Evolutionary conservation across 2,329 filamentous ascomycete genomes (phyloP), one percentile per base, ranked within the genome.

Genomic region (Monosporascus sp.): DNA sequence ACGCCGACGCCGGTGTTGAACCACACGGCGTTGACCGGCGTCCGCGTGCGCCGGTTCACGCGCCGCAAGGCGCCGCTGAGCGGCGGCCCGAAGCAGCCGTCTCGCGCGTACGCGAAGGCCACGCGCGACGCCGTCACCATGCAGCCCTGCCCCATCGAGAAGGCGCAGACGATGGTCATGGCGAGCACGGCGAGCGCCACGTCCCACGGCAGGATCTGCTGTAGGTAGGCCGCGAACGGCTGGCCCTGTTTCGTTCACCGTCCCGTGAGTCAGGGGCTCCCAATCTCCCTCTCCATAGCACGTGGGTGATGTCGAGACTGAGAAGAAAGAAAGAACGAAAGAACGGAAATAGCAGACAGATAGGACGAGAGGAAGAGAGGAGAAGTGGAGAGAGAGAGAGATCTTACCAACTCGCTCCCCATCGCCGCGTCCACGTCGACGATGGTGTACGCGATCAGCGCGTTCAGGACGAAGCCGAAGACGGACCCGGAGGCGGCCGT

Each of bases 371-470:
- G 17, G 20, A 8, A 9, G 17, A 16, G 37, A 11, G 24, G n/a
- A 36, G 19, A 8, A 20, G 9, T n/a, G 8, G 14, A 7, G n/a
- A 20, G 9, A 20, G n/a, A 9, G 19, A 26, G 16, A 7, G 27
- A 34, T 34, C 57, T 55, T 56, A 64, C 85, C 4, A 88, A 73
- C 11, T 84, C 78, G 2, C 82, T 85, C 17, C 77, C 69, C 16
- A 90, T 72, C 1, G 83, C 81, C 2, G 66, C 76, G 0, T 73
- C 69, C 56, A 90, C 85, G 62, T 86, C 81, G 47, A 83, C 75
- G 31, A 89, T 83, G 0, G 86, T 90, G 67, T 90, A 90, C 14
- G 86, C 86, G 48, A 88, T 84, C 1, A 89, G 83, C 9, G 89
- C 74, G 65, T 90, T 87, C n/a, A 91, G 70, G 60, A 87, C 83